Percentiles rank a stretch among this genome's conserved stretches.
These are phyloP conservation scores for Botrytis galanthina DNA, from an alignment of 2,329 filamentous ascomycete genomes.

Conservation along the genomic window DNA sequence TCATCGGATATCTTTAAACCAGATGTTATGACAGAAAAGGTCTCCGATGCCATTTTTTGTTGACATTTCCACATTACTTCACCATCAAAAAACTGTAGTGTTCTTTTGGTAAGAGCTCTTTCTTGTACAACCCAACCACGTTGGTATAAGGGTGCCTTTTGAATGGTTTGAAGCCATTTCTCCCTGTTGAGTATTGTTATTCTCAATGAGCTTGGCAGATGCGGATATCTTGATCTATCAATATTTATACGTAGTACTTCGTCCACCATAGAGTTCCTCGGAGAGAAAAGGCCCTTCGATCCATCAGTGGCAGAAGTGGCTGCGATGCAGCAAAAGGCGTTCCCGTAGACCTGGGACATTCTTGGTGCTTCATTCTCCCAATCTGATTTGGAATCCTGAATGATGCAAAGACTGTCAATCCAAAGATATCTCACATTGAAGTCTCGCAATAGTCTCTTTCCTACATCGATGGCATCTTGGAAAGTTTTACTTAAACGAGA, in stretches of 20 bases:
- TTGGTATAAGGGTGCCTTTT: neutral
- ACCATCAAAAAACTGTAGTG: neutral
- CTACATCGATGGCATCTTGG: neutral
- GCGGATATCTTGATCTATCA: neutral
- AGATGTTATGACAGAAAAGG: neutral
- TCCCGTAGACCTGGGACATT: neutral
- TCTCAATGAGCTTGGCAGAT: neutral
- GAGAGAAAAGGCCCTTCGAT: constrained; percentile 5
- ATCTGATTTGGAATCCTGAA: constrained; percentile 17
- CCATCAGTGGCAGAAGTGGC: constrained; percentile 5
- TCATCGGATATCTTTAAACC: neutral
- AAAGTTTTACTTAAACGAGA: neutral
- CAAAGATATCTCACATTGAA: constrained; percentile 17
- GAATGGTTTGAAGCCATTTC: neutral
- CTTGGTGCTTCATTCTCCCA: constrained; percentile 11
- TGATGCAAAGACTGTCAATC: constrained; percentile 22
- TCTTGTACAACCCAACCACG: neutral
- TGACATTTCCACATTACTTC: neutral
- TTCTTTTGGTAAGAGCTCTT: neutral
- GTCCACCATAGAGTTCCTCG: neutral
- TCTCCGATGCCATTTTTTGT: neutral
- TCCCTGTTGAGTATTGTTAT: neutral
- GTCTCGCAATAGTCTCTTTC: neutral
- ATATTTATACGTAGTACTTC: neutral
- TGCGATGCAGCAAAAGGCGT: constrained; percentile 15